Evolutionary conservation across 2,329 filamentous ascomycete genomes (phyloP).

Genomic region (Pestalotiopsis sp.): DNA sequence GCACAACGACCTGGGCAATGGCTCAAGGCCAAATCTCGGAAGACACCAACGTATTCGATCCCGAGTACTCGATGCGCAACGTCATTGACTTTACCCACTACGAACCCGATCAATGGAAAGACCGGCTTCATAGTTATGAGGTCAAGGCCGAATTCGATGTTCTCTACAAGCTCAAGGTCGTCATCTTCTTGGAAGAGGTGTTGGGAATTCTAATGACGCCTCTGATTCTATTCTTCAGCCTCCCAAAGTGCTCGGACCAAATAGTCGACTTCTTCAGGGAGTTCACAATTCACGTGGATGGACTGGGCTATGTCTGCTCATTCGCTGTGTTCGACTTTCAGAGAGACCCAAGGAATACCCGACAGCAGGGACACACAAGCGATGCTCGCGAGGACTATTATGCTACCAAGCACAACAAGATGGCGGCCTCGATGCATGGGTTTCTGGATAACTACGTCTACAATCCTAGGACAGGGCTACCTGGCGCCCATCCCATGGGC

Average conservation of each 20-base stretch:
- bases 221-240: constrained; percentile 81
- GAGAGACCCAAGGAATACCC: constrained; percentile 63
- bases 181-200: constrained; percentile 92
- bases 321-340: constrained; percentile 98
- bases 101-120: constrained; percentile 85
- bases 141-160: constrained; percentile 88
- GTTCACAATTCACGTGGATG: constrained; percentile 96
- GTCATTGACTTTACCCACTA: constrained; percentile 95
- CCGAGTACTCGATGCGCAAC: constrained; percentile 83
- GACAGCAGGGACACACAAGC: constrained; percentile 40
- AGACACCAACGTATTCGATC: constrained; percentile 88
- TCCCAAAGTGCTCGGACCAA: constrained; percentile 87
- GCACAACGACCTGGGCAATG: constrained; percentile 81
- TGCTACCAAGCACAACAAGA: constrained; percentile 93
- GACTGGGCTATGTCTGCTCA: constrained; percentile 92
- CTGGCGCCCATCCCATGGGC: constrained; percentile 55
- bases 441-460: constrained; percentile 91
- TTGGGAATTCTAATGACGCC: constrained; percentile 91
- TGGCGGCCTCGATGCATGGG: constrained; percentile 95
- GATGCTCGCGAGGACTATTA: constrained; percentile 91
- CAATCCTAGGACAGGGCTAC: constrained; percentile 69
- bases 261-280: constrained; percentile 98
- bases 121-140: constrained; percentile 88
- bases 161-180: constrained; percentile 88
- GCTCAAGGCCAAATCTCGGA: constrained; percentile 84